Evolutionary conservation across 345 rosid species (phyloP), one percentile per base, ranked within the genome.

Genomic region (Pseudoturritis turrita): DNA sequence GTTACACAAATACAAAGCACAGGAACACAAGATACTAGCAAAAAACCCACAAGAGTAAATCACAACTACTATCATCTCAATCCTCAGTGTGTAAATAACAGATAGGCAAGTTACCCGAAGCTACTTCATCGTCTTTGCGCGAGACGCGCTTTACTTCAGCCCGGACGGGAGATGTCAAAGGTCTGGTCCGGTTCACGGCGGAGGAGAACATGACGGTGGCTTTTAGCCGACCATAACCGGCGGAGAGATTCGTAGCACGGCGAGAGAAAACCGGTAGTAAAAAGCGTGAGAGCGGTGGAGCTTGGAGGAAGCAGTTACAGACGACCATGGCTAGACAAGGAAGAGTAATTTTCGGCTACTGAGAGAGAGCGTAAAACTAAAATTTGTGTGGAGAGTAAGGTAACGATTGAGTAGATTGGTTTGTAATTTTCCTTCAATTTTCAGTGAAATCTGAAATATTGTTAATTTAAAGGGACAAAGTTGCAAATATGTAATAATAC

Each of bases 111-210:
- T 84, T 79, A 88, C 95, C 63, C 10, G 81, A 81, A 78, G 89
- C 88, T 7, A 83, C 23, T 65, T 46, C 73, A 29, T 62, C 74
- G 22, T 78, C 81, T 80, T 65, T 82, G 68, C 73, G 65, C 5
- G 74, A 64, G 66, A 65, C 75, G 43, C 91, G 86, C 75, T 76
- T 86, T 36, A 84, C 86, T 71, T 77, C 77, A 66, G 81, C 81
- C 14, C 62, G 70, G 23, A 85, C 61, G 23, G 71, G 78, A 55
- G 60, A 29, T 31, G 54, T 55, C 29, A 54, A 71, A 40, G 53
- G 77, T 36, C n/a, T 54, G 71, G 76, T 66, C 33, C 57, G 78
- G 76, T 63, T 78, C 52, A 25, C 49, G 28, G 74, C 35, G 65
- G 76, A 76, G 45, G 64, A 54, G 61, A 79, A 75, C 65, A 71